Percentiles rank a stretch among this genome's conserved stretches.
phyloP scores from a whole-genome alignment of 495 filamentous ascomycete genomes.

The Penicillium waksmanii region DNA sequence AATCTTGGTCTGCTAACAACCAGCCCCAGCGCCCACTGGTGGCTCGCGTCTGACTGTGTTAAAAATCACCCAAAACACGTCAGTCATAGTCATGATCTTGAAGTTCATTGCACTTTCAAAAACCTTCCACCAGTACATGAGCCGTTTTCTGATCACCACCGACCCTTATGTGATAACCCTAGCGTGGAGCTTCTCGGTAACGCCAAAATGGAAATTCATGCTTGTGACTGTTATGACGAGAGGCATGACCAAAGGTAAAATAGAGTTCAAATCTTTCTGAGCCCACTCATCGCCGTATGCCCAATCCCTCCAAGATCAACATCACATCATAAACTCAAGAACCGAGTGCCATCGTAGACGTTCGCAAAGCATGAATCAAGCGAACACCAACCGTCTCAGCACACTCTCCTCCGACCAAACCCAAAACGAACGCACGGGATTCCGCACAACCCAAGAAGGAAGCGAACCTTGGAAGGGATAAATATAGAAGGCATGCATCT shows the following conservation, averaged over 20 bases:
- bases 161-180: background rate
- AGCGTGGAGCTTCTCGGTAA: too few species aligned
- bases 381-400: background rate
- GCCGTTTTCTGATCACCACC: too few species aligned
- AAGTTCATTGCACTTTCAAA: too few species aligned
- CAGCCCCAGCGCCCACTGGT: too few species aligned
- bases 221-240: too few species aligned
- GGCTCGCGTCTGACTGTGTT: too few species aligned
- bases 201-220: too few species aligned
- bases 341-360: slow-evolving; percentile 3
- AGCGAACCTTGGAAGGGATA: background rate
- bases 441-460: background rate
- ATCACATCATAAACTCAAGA: background rate
- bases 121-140: too few species aligned
- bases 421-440: background rate
- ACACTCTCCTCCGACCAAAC: background rate
- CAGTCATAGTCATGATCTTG: too few species aligned
- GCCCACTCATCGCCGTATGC: background rate
- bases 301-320: background rate
- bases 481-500: background rate
- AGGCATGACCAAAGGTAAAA: background rate
- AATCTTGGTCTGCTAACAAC: too few species aligned
- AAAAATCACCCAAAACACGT: too few species aligned
- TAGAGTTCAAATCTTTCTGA: background rate
- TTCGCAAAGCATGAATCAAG: background rate